A percentile compares a stretch with the other conserved stretches of the same genome.
Evolutionary conservation across 2,329 filamentous ascomycete genomes (phyloP).

Genomic region (Chrysosporium queenslandicum): DNA sequence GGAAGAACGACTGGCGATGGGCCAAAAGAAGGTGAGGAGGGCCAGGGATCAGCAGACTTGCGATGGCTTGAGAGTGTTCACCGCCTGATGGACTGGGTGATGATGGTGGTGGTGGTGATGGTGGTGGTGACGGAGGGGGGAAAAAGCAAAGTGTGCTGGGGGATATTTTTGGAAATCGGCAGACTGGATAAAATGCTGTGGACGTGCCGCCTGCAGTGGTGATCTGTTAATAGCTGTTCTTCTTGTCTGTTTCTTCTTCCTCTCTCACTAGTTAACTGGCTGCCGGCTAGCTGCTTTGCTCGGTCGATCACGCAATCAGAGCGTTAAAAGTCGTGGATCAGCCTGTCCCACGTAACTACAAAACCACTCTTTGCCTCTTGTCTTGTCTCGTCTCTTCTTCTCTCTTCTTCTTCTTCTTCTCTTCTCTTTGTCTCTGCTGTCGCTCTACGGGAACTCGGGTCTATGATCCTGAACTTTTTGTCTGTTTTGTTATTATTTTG

Average conservation of each 20-base stretch:
- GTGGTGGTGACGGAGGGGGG: too few relatives aligned
- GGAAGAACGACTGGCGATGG: too few relatives aligned
- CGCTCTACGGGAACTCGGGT: too few relatives aligned
- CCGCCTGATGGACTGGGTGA: not conserved
- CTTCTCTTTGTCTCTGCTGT: not conserved
- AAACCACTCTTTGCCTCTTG: too few relatives aligned
- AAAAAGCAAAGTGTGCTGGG: not conserved
- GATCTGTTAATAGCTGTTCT: not conserved
- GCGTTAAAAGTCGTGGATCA: too few relatives aligned
- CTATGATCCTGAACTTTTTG: too few relatives aligned
- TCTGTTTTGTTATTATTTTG: too few relatives aligned
- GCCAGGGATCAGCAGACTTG: not conserved
- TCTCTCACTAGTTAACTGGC: too few relatives aligned
- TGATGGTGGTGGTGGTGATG: too few relatives aligned
- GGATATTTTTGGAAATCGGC: not conserved
- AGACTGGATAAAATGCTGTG: not conserved
- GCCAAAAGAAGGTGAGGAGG: not conserved
- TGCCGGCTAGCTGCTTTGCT: too few relatives aligned
- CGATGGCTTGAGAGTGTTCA: not conserved
- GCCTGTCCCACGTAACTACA: too few relatives aligned
- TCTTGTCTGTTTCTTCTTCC: not conserved
- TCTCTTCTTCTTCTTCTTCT: not conserved
- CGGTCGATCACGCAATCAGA: too few relatives aligned
- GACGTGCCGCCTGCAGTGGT: not conserved
- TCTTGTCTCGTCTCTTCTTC: not conserved